Base-by-base conservation (phyloP, 306 rosid genomes). In the Chamaecrista fasciculata region DNA sequence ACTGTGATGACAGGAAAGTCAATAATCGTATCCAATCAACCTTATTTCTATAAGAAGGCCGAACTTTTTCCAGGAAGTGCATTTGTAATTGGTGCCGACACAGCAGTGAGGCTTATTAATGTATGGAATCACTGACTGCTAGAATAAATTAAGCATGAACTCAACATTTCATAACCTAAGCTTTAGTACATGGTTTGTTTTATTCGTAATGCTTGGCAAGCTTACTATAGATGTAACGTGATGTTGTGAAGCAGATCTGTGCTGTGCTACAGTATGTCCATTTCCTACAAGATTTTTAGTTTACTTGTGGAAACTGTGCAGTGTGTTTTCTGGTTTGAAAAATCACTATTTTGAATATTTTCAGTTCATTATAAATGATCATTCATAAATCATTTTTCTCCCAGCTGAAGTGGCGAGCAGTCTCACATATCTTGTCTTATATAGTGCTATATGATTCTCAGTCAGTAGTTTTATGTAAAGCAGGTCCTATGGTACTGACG, bases 31-130 rank as follows among this genome's bases (percentile, higher is more conserved):
- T 94, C 98, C 68, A 94, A 79, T 79, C 92, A 90, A 69, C 97
- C 97, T 47, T 90, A 59, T 63, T 90, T 94, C 71, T 88, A 90
- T 57, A 88, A 90, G 87, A 94, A 90, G 86, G 96, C 95, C 33
- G 96, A 90, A 76, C 81, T 88, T 56, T 94, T 90, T 79, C 97
- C 96, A 5, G 96, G 96, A 73, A 88, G 95, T 85, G 90, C 92
- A 42, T 94, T 94, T 81, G 96, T 94, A 73, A 86, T 90, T 79
- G 97, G 98, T 18, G 95, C 83, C 37, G 98, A 94, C 80, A 94
- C 98, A 33, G 97, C 83, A 77, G 92, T 71, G 72, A 86, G 98
- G 86, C 81, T 90, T 70, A 75, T 90, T 39, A 63, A 90, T 74
- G 97, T 94, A 94, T 34, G 97, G 11, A 63, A 55, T 67, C 34